Conservation (phyloP, 805 yeast genomes). For the Nakazawaea populi region DNA sequence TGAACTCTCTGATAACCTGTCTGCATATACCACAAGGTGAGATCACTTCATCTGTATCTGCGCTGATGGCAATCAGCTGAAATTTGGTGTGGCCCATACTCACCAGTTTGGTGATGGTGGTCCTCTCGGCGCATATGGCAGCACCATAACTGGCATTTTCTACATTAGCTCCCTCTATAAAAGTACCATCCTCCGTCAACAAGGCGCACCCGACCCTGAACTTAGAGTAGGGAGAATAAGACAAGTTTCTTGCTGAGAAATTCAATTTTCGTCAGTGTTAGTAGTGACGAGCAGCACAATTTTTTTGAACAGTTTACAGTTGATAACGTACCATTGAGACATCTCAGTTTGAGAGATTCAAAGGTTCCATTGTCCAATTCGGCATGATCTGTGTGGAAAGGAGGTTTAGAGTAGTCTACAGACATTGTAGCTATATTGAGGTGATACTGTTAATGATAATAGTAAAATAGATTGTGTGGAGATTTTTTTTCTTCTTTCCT, state of each 20-base stretch:
- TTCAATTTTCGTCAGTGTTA: too few species aligned
- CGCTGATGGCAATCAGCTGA: slow-evolving; percentile 60
- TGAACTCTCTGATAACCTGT: slow-evolving; percentile 83
- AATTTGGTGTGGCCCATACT: slow-evolving; percentile 34
- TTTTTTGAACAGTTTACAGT: too few species aligned
- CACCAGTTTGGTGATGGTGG: slow-evolving; percentile 55
- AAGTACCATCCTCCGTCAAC: slow-evolving; percentile 42
- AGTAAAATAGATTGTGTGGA: too few species aligned
- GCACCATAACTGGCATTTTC: slow-evolving; percentile 91
- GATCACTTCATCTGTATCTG: slow-evolving; percentile 53
- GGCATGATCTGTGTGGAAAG: slow-evolving; percentile 9
- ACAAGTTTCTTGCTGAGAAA: slow-evolving; percentile 36
- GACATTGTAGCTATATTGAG: not conserved
- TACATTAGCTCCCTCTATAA: slow-evolving; percentile 73
- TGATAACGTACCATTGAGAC: slow-evolving; percentile 10
- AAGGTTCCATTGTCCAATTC: slow-evolving; percentile 8
- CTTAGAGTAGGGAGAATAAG: slow-evolving; percentile 70
- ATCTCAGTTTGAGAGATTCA: slow-evolving; percentile 14
- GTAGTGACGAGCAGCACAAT: too few species aligned
- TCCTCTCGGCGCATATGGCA: slow-evolving; percentile 71
- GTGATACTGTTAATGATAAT: too few species aligned
- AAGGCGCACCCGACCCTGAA: slow-evolving; percentile 83
- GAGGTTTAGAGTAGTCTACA: slow-evolving; percentile 7
- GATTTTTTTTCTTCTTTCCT: too few species aligned
- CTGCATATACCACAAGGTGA: slow-evolving; percentile 95